Conservation (phyloP, 306 rosid genomes). For the cucumber (Cucumis sativus) region Cucumber_9930_V3 NC_026661.2:4754001-4754500, state of each 20-base stretch:
- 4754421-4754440: not conserved
- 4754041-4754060: not conserved
- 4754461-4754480: not conserved
- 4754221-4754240: not conserved
- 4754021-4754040: not conserved
- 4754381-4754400: too few relatives aligned
- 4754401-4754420: too few relatives aligned
- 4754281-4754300: too few relatives aligned
- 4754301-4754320: too few relatives aligned
- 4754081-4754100: not conserved
- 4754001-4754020: not conserved
- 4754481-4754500: not conserved
- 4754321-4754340: too few relatives aligned
- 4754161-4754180: not conserved
- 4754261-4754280: too few relatives aligned
- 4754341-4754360: too few relatives aligned
- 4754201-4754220: not conserved
- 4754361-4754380: too few relatives aligned
- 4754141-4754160: not conserved
- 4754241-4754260: too few relatives aligned
- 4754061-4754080: not conserved
- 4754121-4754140: not conserved
- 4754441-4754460: not conserved
- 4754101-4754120: not conserved
- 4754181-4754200: not conserved